Percentiles rank a stretch among this genome's conserved stretches.
Conservation (phyloP, 768 basidiomycete genomes). For the Rhodotorula kratochvilovae region DNA sequence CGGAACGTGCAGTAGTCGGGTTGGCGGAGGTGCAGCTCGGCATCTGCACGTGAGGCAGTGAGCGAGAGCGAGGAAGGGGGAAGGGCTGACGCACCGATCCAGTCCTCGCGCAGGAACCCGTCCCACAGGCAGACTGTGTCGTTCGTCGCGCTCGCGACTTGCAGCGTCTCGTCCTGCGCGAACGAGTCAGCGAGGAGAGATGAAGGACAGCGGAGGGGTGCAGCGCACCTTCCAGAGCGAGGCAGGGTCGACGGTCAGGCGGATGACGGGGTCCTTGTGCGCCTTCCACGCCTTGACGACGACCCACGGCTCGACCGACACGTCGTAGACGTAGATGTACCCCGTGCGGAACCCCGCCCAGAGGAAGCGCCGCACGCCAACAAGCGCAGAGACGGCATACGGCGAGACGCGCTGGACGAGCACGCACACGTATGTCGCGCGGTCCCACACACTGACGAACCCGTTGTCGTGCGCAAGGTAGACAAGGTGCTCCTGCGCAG, state of each 20-base stretch:
- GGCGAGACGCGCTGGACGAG: conserved; percentile 48
- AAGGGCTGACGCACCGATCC: conserved; percentile 63
- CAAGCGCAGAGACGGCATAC: conserved; percentile 75
- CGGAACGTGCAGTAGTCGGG: conserved; percentile 73
- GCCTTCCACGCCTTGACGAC: conserved; percentile 85
- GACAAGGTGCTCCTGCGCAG: conserved; percentile 61
- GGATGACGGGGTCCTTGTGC: conserved; percentile 63
- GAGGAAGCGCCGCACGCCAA: conserved; percentile 73
- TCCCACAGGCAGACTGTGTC: conserved; percentile 86
- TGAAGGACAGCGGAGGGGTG: neutral
- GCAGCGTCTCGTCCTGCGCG: conserved; percentile 51
- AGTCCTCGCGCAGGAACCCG: conserved; percentile 73
- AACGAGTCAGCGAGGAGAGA: too few relatives aligned
- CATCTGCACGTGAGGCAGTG: conserved; percentile 53
- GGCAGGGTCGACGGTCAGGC: conserved; percentile 63
- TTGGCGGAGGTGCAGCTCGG: conserved; percentile 70
- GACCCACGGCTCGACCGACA: conserved; percentile 66
- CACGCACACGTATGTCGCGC: conserved; percentile 22
- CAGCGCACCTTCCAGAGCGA: conserved; percentile 63
- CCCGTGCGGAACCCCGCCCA: conserved; percentile 88
- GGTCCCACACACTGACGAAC: conserved; percentile 73
- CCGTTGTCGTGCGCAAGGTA: conserved; percentile 93
- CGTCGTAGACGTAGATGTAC: conserved; percentile 72
- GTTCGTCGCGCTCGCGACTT: conserved; percentile 68
- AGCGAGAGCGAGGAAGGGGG: neutral